Evolutionary conservation across 1,139 yeast genomes (phyloP).

Genomic region (Oligophagozyma castellii): DNA sequence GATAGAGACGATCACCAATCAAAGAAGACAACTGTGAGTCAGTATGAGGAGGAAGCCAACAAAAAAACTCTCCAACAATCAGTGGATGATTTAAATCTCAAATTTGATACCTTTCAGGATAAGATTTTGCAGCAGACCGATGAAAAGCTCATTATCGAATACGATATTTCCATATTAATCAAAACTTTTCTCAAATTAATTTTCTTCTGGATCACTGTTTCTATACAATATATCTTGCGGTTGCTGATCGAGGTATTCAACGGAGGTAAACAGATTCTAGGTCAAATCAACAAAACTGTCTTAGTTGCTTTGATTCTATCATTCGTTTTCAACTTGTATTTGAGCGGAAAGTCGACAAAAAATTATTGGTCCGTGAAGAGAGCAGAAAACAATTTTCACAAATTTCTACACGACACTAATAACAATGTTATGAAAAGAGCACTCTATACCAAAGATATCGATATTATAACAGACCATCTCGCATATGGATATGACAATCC

Average conservation of each 20-base stretch:
- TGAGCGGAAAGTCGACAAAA: conserved; percentile 38
- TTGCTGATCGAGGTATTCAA: conserved; percentile 11
- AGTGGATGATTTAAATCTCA: not conserved
- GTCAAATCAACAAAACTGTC: conserved; percentile 14
- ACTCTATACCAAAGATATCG: conserved; percentile 49
- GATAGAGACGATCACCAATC: conserved; percentile 19
- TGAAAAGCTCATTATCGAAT: conserved; percentile 9
- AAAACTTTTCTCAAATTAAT: conserved; percentile 14
- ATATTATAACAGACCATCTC: conserved; percentile 29
- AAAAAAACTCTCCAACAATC: conserved; percentile 1
- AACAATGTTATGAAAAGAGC: conserved; percentile 40
- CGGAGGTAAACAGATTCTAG: conserved; percentile 9
- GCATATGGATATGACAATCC: conserved; percentile 15
- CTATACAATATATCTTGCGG: conserved; percentile 10
- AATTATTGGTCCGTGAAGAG: conserved; percentile 55
- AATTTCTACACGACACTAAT: conserved; percentile 30
- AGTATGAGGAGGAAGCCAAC: not conserved
- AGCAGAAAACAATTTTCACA: conserved; percentile 35
- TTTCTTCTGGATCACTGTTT: conserved; percentile 8
- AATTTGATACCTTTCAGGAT: not conserved
- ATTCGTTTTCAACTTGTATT: conserved; percentile 33
- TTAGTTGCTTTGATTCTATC: conserved; percentile 12
- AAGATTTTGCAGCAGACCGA: conserved; percentile 2
- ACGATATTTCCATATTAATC: conserved; percentile 12
- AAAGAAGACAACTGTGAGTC: conserved; percentile 4